Evolutionary conservation across 768 basidiomycete genomes (phyloP), one percentile per base, ranked within the genome.

Genomic region (Phallus indusiatus): DNA sequence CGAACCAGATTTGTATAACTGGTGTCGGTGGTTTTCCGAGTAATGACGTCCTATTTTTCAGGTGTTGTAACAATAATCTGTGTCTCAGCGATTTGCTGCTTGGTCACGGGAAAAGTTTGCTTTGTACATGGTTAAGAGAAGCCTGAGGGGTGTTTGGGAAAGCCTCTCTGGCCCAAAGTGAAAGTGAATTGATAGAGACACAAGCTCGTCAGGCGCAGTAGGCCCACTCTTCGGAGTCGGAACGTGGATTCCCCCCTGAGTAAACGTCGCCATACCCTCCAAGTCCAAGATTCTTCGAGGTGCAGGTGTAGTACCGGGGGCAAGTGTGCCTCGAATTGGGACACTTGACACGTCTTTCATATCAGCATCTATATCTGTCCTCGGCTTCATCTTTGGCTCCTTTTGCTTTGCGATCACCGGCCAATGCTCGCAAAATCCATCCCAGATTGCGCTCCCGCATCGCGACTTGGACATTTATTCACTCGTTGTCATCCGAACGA

Each of bases 1-100:
- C 93, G 84, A 16, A 97, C 95, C 54, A 98, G 84, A 68, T 96
- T 97, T 51, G 94, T 97, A 71, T 98, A 98, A 63, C 87, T 90
- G 18, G 91, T 94, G 66, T 98, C 96, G 0, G 94, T 95, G 64
- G 85, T 90, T 76, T 99, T 99, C 66, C 96, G 87, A 5, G 95
- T 98, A 69, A 99, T 95, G 67, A 99, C 96, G 65, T 99, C 95
- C 92, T 92, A 99, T 71, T 99, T 98, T 74, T 99, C 96, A 0
- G 95, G 96, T 0, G 96, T 98, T 0, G 94, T 96, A 62, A 98
- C 94, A 71, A 98, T 97, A 67, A 99, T 91, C 68, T 98, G 94
- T 0, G 95, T 96, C 67, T 94, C 94, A 9, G 93, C 74, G 56
- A 98, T 97, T 71, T 98, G 95, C 61, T 90, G 86, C 70, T 98